These are phyloP conservation scores for Irpex sp. DNA, from an alignment of 1,284 basidiomycete genomes.

Conservation along the genomic window DNA sequence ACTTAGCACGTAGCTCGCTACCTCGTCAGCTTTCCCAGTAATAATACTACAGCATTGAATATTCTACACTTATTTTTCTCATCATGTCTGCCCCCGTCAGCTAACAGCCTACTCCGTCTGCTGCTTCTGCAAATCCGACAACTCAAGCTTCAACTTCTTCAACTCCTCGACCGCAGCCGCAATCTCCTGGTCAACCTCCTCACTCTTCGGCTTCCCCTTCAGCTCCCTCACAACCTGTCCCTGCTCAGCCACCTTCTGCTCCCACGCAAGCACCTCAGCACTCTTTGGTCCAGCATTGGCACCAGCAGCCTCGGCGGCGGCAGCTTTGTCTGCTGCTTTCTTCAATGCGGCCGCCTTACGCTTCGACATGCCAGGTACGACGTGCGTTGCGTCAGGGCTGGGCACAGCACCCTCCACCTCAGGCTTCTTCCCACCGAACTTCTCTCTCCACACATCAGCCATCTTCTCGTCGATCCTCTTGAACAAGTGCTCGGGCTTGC, in stretches of 20 bases:
- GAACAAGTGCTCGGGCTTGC: constrained; percentile 88
- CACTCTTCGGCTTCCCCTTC: constrained; percentile 66
- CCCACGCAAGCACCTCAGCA: constrained; percentile 58
- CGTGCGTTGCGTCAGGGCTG: constrained; percentile 36
- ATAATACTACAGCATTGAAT: background rate
- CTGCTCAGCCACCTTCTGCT: constrained; percentile 72
- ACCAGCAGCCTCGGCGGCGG: constrained; percentile 23
- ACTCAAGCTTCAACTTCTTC: constrained; percentile 59
- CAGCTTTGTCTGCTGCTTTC: constrained; percentile 30
- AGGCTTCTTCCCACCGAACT: constrained; percentile 56
- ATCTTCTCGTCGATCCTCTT: constrained; percentile 92
- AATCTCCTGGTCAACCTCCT: constrained; percentile 49
- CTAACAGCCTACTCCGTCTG: background rate
- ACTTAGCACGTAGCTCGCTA: too few relatives aligned
- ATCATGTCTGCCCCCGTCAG: background rate
- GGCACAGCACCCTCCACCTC: constrained; percentile 27
- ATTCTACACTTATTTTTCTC: background rate
- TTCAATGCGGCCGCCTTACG: constrained; percentile 45
- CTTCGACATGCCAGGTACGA: constrained; percentile 45
- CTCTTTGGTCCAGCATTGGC: constrained; percentile 56
- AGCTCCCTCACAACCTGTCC: constrained; percentile 66
- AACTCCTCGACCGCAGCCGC: constrained; percentile 43
- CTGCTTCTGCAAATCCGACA: constrained; percentile 40
- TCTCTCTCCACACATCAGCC: constrained; percentile 78
- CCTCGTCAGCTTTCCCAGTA: background rate